Evolutionary conservation across 257 asterid genomes (phyloP).

Genomic region (Fraxinus quadrangulata): DNA sequence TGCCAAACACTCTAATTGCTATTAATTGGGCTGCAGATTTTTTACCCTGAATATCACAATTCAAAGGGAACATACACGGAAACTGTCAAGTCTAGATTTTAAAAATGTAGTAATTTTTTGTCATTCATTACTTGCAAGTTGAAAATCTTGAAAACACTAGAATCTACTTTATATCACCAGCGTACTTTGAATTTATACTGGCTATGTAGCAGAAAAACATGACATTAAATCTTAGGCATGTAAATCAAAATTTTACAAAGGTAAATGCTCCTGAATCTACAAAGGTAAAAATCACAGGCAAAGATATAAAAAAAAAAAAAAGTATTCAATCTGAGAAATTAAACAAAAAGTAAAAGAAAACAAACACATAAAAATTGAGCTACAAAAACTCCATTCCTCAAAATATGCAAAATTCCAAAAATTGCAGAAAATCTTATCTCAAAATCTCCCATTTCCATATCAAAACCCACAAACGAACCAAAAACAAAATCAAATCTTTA

Average conservation of each 20-base stretch:
- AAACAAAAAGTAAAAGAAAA: background rate
- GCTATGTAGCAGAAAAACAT: background rate
- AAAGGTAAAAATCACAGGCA: constrained; percentile 2
- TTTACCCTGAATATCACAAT: background rate
- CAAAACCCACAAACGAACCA: constrained; percentile 28
- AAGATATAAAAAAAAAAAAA: constrained; percentile 18
- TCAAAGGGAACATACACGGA: background rate
- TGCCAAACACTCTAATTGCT: too few relatives aligned
- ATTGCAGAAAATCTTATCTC: constrained; percentile 31
- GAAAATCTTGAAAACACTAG: background rate
- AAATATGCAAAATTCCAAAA: constrained; percentile 9
- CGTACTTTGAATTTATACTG: background rate
- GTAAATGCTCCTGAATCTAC: background rate
- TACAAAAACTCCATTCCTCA: constrained; percentile 20
- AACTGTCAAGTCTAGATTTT: background rate
- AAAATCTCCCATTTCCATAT: constrained; percentile 26
- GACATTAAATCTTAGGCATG: background rate
- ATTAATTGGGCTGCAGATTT: background rate
- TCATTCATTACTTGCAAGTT: background rate
- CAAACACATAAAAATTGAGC: background rate
- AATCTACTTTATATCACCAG: constrained; percentile 1
- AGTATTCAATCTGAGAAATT: constrained; percentile 17
- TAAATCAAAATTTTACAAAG: background rate
- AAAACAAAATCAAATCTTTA: background rate
- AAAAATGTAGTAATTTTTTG: background rate